phyloP scores from a whole-genome alignment of 345 rosid genomes.

The Lepidium aucheri region DNA sequence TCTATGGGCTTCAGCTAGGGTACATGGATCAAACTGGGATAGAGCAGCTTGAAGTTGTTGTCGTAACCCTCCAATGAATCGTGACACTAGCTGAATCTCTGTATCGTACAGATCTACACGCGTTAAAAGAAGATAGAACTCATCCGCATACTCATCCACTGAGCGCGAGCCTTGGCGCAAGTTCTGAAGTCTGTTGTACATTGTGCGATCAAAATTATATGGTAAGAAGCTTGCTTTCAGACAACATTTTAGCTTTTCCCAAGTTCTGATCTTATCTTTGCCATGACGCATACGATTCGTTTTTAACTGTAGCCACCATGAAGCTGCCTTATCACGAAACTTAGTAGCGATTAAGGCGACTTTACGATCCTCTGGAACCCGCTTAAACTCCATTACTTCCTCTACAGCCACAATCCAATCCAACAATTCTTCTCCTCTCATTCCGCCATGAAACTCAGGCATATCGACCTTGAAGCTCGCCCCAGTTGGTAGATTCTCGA shows the following conservation, averaged over 20 bases:
- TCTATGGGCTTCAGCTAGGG: no score
- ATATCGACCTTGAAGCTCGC: neutral
- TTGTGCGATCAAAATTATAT: no score
- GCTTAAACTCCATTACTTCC: neutral
- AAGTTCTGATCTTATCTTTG: neutral
- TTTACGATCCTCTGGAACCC: neutral
- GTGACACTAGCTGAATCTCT: no score
- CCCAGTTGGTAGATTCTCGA: neutral
- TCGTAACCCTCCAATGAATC: no score
- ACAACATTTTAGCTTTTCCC: neutral
- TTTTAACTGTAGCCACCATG: neutral
- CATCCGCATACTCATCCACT: no score
- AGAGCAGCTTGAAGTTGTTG: no score
- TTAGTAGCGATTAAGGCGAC: neutral
- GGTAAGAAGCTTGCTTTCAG: no score
- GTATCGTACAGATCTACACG: no score
- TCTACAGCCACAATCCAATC: neutral
- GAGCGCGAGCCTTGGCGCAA: no score
- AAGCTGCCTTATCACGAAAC: neutral
- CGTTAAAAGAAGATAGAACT: no score
- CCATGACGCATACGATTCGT: neutral
- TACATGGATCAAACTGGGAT: no score
- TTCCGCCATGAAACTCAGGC: neutral
- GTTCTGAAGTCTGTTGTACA: no score
- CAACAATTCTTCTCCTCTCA: neutral